Conservation (phyloP, 805 yeast species). For the Teunomyces stri region DNA sequence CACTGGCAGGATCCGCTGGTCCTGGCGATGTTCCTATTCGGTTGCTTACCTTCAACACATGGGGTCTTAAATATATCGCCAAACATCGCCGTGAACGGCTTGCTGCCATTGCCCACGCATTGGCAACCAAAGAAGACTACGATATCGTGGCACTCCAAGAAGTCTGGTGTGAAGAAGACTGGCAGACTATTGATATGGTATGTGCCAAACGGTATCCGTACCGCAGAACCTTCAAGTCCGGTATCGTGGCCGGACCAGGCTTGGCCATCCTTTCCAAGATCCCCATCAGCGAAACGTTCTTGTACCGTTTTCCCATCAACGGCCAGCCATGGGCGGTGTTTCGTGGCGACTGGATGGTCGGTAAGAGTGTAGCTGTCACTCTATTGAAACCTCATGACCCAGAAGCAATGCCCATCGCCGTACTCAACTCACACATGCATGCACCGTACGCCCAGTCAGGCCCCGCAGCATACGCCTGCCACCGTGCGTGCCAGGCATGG, state of each 20-base stretch:
- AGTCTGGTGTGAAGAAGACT: constrained; percentile 85
- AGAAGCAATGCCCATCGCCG: constrained; percentile 59
- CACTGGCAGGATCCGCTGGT: not conserved
- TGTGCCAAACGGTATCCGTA: constrained; percentile 56
- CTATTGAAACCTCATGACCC: constrained; percentile 49
- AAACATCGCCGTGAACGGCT: constrained; percentile 64
- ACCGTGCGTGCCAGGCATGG: constrained; percentile 96
- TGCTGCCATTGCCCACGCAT: constrained; percentile 65
- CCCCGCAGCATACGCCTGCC: constrained; percentile 87
- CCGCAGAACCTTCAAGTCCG: constrained; percentile 70
- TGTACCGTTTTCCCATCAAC: constrained; percentile 85
- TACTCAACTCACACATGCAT: constrained; percentile 93
- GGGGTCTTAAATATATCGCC: constrained; percentile 91
- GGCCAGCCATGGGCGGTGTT: constrained; percentile 92
- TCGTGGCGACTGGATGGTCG: constrained; percentile 97
- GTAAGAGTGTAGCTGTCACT: constrained; percentile 82
- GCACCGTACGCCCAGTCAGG: constrained; percentile 87
- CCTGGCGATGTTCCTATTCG: constrained; percentile 24
- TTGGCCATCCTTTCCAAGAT: constrained; percentile 77
- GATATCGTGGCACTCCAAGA: constrained; percentile 95
- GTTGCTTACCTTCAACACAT: constrained; percentile 69
- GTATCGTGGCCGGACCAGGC: constrained; percentile 92
- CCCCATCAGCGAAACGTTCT: constrained; percentile 76
- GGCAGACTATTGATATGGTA: constrained; percentile 55
- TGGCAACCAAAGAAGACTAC: constrained; percentile 49